Evolutionary conservation across 768 basidiomycete species (phyloP).

Genomic region (Phylloporus sp.): DNA sequence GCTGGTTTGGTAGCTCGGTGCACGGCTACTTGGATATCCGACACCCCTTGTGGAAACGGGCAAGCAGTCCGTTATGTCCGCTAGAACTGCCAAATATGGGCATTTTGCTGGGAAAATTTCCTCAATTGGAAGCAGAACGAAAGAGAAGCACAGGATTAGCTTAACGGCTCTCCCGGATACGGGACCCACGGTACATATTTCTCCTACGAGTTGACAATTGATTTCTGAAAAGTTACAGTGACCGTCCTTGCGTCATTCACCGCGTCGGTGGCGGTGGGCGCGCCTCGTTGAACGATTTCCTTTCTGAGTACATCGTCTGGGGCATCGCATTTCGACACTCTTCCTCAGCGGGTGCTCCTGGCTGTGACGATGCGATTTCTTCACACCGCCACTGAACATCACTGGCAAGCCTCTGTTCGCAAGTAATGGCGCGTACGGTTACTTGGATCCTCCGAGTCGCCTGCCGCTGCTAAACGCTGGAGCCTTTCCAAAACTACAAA

Average conservation of each 20-base stretch:
- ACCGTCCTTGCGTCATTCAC: conserved; percentile 22
- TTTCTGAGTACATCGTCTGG: conserved; percentile 29
- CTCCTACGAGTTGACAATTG: conserved; percentile 8
- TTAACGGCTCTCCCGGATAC: conserved; percentile 17
- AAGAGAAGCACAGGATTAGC: conserved; percentile 24
- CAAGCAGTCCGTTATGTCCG: conserved; percentile 1
- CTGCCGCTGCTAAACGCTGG: conserved; percentile 19
- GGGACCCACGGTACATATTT: conserved; percentile 9
- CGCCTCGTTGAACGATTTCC: conserved; percentile 18
- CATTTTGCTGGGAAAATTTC: background rate
- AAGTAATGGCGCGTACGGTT: conserved; percentile 27
- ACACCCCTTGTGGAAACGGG: background rate
- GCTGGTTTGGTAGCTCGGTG: background rate
- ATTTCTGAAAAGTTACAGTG: conserved; percentile 7
- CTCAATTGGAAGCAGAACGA: conserved; percentile 4
- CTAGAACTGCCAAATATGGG: background rate
- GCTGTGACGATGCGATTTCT: conserved; percentile 30
- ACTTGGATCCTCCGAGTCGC: conserved; percentile 30
- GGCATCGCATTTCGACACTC: conserved; percentile 26
- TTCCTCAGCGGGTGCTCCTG: conserved; percentile 24
- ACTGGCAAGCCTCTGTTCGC: conserved; percentile 18
- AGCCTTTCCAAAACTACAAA: conserved; percentile 28
- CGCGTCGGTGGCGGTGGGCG: conserved; percentile 29
- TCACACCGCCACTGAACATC: conserved; percentile 29
- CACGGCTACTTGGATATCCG: conserved; percentile 22